Base-by-base conservation (phyloP, 805 yeast species). In the Candida suzukii region DNA sequence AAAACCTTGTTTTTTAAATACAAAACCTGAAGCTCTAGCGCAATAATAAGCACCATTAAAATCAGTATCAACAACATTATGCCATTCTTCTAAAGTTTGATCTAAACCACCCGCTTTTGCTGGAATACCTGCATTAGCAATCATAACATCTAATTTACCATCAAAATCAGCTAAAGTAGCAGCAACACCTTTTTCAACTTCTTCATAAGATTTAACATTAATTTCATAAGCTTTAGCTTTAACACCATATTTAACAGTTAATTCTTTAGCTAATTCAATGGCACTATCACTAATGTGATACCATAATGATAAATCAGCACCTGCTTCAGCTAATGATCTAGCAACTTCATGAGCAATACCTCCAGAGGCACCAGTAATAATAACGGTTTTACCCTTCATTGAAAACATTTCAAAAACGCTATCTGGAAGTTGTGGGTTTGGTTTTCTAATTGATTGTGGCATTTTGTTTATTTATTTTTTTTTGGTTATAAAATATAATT, bases 21-120 rank as follows among this genome's bases (percentile, higher is more conserved):
- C 55, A 42, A 53, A 56, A 30, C 74, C 74, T 27, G 67, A 61
- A 40, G 62, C 56, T 52, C 68, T 68, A 41, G 74, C 68, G 53
- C 74, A 69, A 47, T 69, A 63, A 54, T 67, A 69, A 37, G 68
- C 68, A 20, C 70, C 72, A 47, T 66, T 61, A 39, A 69, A 49
- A 47, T 69, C 71, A 33, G 68, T 70, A 49, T 70, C 61, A 50
- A 68, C 61, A 35, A 70, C 71, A 26, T 65, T 63, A 48, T 57
- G 63, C 37, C 40, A 43, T 14, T 14, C 40, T n/a, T 35, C 41
- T 25, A 41, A 28, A n/a, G 41, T 31, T 38, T 44, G 18, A 24
- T 32, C 53, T 54, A 45, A 35, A 14, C 63, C 63, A 16, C 53
- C 56, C 39, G 44, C 38, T n/a, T 21, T 11, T 36, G 41, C 38